Evolutionary conservation across 2,329 filamentous ascomycete genomes (phyloP).

Genomic region (Fusarium penzigii): DNA sequence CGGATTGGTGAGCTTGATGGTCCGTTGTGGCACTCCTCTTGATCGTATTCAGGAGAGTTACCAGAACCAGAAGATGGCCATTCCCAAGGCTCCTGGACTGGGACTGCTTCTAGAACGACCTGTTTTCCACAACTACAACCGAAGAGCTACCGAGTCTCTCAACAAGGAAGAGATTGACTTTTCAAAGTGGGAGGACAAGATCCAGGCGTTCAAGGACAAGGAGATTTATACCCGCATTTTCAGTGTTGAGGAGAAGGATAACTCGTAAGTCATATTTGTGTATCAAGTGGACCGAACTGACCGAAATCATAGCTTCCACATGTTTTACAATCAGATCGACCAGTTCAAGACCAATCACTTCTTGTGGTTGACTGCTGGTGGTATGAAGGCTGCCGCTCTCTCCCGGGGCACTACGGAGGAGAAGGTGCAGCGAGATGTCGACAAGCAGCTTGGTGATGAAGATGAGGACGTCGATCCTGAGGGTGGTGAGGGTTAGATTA

Average conservation of each 20-base stretch:
- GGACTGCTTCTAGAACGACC: slow-evolving; percentile 87
- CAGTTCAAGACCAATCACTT: slow-evolving; percentile 72
- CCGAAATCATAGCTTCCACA: slow-evolving; percentile 60
- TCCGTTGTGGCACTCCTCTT: slow-evolving; percentile 78
- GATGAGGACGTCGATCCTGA: slow-evolving; percentile 47
- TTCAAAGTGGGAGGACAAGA: slow-evolving; percentile 71
- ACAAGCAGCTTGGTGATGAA: slow-evolving; percentile 53
- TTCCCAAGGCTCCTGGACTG: slow-evolving; percentile 90
- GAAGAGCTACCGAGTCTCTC: slow-evolving; percentile 63
- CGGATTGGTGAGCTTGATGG: slow-evolving; percentile 81
- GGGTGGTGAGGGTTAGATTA: slow-evolving; percentile 43
- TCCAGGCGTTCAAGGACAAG: slow-evolving; percentile 85
- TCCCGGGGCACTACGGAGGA: slow-evolving; percentile 30
- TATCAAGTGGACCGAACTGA: slow-evolving; percentile 10
- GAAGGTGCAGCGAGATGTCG: slow-evolving; percentile 44
- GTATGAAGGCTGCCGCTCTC: slow-evolving; percentile 60
- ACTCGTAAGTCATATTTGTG: slow-evolving; percentile 63
- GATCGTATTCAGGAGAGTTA: slow-evolving; percentile 75
- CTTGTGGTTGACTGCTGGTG: slow-evolving; percentile 72
- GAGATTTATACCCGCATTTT: slow-evolving; percentile 94
- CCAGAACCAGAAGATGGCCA: slow-evolving; percentile 70
- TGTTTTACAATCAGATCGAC: slow-evolving; percentile 79
- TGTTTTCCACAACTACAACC: slow-evolving; percentile 89
- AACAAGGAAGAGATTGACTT: slow-evolving; percentile 76
- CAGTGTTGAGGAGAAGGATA: slow-evolving; percentile 81